A percentile compares a stretch with the other conserved stretches of the same genome.
Conservation (phyloP, 2,329 filamentous ascomycete species). For the Aquanectria penicillioides region DNA sequence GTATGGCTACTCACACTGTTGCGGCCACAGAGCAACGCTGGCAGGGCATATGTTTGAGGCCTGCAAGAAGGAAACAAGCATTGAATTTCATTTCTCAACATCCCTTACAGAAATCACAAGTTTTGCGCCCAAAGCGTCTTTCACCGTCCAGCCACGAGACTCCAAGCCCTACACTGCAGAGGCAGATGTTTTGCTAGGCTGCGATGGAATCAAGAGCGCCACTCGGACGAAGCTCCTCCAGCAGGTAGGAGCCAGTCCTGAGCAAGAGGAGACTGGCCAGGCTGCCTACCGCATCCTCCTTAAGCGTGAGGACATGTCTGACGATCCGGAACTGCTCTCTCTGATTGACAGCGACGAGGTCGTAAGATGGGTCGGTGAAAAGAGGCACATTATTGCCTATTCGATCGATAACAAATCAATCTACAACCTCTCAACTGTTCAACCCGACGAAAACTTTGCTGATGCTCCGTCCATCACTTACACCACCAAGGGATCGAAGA, state of each 20-base stretch:
- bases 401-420: slow-evolving; percentile 70
- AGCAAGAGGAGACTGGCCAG: slow-evolving; percentile 59
- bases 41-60: slow-evolving; percentile 75
- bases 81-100: slow-evolving; percentile 72
- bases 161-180: slow-evolving; percentile 30
- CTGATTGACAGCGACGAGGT: slow-evolving; percentile 67
- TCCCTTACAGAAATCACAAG: slow-evolving; percentile 38
- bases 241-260: slow-evolving; percentile 57
- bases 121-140: slow-evolving; percentile 35
- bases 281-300: slow-evolving; percentile 66
- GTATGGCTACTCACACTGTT: slow-evolving; percentile 82
- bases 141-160: slow-evolving; percentile 34
- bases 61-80: slow-evolving; percentile 69
- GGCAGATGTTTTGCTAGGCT: slow-evolving; percentile 62
- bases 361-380: slow-evolving; percentile 73
- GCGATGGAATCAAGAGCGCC: slow-evolving; percentile 64
- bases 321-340: slow-evolving; percentile 72
- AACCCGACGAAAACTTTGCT: slow-evolving; percentile 69
- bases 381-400: slow-evolving; percentile 75
- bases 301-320: slow-evolving; percentile 65
- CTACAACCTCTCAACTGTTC: slow-evolving; percentile 73
- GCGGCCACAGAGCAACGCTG: slow-evolving; percentile 79
- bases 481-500: slow-evolving; percentile 69
- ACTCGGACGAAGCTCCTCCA: slow-evolving; percentile 62
- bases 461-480: slow-evolving; percentile 60